Base-by-base conservation (phyloP, 257 asterid genomes). In the Plantago major region DNA sequence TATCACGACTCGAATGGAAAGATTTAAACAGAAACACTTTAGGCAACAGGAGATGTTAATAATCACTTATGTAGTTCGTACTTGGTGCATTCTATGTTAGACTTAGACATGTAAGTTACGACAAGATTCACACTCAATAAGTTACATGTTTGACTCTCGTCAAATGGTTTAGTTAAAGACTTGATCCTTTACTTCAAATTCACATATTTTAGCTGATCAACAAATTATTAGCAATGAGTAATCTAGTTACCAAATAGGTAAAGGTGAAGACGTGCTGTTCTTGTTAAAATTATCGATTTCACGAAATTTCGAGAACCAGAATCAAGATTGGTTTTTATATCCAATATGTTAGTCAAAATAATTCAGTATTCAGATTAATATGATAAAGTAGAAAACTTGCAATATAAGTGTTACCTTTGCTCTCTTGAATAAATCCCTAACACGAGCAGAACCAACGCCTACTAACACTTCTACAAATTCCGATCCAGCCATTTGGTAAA, bases 381-480 rank as follows among this genome's bases (percentile, higher is more conserved):
- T 47, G 18, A 45, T 9, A 73, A 62, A 57, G 47, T 18, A 57
- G 11, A 48, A 58, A 42, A 26, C 26, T 56, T 56, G 37, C 48
- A 42, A 48, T 11, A 49, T 65, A 63, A 7, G 56, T 33, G 45
- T 72, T 80, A 89, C 99, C 99, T 89, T 93, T 60, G 99, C 99
- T 76, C 99, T 76, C 82, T 89, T 93, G 78, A 93, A 93, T 63
- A 93, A 79, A 79, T 93, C 99, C 80, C 99, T 80, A 74, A 93
- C 81, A 66, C 97, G 97, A 74, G 99, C 99, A 73, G 99, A 82
- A 71, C 99, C 99, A 60, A 93, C 99, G 71, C 99, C 99, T 71
- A 93, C 99, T 74, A 93, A 69, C 54, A 93, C 94, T 82, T 93
- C 99, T 63, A 85, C 96, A 59, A 93, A 93, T 78, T 93, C 99